These are phyloP conservation scores for Capsicum rhomboideum DNA, from an alignment of 257 asterid species.

Conservation along the genomic window DNA sequence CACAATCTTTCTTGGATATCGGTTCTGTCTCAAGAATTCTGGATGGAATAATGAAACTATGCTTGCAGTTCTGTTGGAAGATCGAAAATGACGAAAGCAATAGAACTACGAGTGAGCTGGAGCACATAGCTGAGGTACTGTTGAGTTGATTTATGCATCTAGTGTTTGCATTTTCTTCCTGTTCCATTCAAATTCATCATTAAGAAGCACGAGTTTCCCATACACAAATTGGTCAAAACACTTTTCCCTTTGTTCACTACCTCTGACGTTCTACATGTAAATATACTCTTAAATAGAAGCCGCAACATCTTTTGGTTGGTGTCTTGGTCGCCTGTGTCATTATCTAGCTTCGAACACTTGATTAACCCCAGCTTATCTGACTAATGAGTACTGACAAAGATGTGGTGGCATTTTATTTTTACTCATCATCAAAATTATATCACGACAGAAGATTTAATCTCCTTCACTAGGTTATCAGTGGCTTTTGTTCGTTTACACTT, in stretches of 20 bases:
- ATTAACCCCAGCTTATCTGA: not conserved
- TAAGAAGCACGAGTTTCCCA: not conserved
- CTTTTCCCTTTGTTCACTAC: not conserved
- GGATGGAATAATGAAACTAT: constrained; percentile 91
- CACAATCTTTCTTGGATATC: constrained; percentile 94
- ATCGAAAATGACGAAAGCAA: constrained; percentile 63
- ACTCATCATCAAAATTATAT: not conserved
- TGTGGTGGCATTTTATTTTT: not conserved
- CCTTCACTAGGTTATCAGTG: not conserved
- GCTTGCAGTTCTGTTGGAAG: constrained; percentile 96
- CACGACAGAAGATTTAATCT: not conserved
- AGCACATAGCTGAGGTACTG: constrained; percentile 84
- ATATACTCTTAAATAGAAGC: not conserved
- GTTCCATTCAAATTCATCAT: not conserved
- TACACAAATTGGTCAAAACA: not conserved
- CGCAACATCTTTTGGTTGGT: not conserved
- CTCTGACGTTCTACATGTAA: not conserved
- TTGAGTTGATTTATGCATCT: constrained; percentile 5
- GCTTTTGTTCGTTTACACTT: not conserved
- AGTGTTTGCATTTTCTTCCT: constrained; percentile 1
- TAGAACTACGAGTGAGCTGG: constrained; percentile 61
- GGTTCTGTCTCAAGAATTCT: constrained; percentile 97
- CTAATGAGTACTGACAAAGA: not conserved
- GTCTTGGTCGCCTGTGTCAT: not conserved
- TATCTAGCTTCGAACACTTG: not conserved